Base-by-base conservation (phyloP, 495 filamentous ascomycete species). In the Neurospora terricola region DNA sequence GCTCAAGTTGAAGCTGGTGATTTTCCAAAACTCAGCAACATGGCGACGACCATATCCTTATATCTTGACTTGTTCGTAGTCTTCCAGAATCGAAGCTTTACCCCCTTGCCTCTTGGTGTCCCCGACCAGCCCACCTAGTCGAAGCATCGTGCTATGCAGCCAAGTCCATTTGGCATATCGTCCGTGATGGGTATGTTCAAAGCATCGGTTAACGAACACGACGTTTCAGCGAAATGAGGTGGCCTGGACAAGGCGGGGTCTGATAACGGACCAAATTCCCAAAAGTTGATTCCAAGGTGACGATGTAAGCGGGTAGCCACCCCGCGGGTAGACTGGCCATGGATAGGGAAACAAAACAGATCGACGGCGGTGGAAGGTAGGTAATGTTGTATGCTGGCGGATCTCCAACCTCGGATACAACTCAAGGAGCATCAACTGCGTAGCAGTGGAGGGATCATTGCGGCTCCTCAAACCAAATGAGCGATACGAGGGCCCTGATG, bases 141-240 rank as follows among this genome's bases (percentile, higher is more conserved):
- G 45, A 54, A 54, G 45, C 45, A 54, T 71, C 42, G 27, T 36
- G 27, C 27, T 54, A 23, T 48, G 34, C 34, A 34, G 34, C 34
- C 34, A 34, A 34, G 34, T 38, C 45, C 38, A 68, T n/a, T 21
- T 72, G 70, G 38, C 38, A 30, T 27, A 23, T 71, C 23, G 21
- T 34, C 16, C 38, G 7, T 59, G 42, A 71, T 45, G 48, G 48
- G 21, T 59, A 48, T 59, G 48, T 59, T 59, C 70, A 3, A 36
- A 16, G 70, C 18, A 34, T 34, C 42, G 43, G 42, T 7, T 11
- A 68, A 70, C 68, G 45, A 69, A 62, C 70, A 72, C 27, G 21
- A 9, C 54, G 73, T 76, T 78, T 78, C 75, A 78, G 72, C 71
- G 23, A 78, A 71, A 78, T 77, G 70, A 76, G 66, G 39, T 72